Evolutionary conservation across 2,329 filamentous ascomycete species (phyloP).

Genomic region (Ampelomyces quisqualis): DNA sequence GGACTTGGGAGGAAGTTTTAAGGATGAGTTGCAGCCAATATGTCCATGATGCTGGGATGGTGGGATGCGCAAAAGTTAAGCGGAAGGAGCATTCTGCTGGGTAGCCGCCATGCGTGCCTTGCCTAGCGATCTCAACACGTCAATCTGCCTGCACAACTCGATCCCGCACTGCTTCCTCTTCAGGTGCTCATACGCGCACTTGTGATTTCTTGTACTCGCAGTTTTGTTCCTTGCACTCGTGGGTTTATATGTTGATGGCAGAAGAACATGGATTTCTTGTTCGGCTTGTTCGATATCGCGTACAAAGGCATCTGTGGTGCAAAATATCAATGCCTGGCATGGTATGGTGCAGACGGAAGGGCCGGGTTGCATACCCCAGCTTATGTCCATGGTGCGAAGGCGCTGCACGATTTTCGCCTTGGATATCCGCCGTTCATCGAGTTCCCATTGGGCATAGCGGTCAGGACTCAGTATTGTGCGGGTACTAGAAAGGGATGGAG

Average conservation of each 20-base stretch:
- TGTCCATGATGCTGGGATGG: no score
- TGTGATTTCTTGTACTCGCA: no score
- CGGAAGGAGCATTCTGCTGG: no score
- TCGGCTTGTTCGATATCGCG: slow-evolving; percentile 1
- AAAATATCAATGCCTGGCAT: not conserved
- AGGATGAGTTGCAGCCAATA: no score
- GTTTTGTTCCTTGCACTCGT: not conserved
- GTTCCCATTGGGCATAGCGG: slow-evolving; percentile 1
- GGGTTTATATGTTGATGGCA: slow-evolving; percentile 8
- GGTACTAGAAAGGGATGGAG: not conserved
- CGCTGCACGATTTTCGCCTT: slow-evolving; percentile 2
- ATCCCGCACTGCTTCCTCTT: no score
- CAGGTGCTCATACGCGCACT: no score
- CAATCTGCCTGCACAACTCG: no score
- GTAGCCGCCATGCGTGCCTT: no score
- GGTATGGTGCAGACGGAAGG: not conserved
- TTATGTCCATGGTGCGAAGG: not conserved
- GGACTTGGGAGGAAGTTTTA: no score
- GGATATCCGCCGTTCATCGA: not conserved
- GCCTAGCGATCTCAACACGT: no score
- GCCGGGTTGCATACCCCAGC: slow-evolving; percentile 3
- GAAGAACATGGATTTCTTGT: slow-evolving; percentile 7
- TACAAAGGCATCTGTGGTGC: slow-evolving; percentile 1
- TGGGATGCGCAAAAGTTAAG: no score
- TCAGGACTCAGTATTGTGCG: not conserved